A percentile compares a stretch with the other conserved stretches of the same genome.
Evolutionary conservation across 768 basidiomycete species (phyloP).

Genomic region (Mycena floridula): DNA sequence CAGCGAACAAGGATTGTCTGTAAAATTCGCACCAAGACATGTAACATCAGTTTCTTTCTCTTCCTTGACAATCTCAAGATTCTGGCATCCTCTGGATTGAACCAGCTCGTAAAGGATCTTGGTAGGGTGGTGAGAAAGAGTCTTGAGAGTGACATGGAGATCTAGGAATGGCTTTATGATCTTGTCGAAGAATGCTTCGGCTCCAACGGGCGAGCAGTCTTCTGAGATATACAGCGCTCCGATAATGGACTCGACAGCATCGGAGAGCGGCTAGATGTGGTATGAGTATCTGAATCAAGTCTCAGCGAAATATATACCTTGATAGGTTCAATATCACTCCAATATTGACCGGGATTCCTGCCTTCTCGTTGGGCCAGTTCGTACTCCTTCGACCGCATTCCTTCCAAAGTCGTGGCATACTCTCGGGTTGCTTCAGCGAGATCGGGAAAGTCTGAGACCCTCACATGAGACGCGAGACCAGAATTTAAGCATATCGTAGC

Average conservation of each 20-base stretch:
- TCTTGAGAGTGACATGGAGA: conserved; percentile 65
- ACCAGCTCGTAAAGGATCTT: conserved; percentile 69
- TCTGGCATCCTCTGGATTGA: conserved; percentile 65
- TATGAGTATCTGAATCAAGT: no score
- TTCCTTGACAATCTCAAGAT: conserved; percentile 55
- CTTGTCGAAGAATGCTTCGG: conserved; percentile 59
- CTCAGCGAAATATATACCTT: no score
- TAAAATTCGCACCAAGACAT: conserved; percentile 49
- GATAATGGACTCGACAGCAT: conserved; percentile 70
- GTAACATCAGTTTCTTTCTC: conserved; percentile 28
- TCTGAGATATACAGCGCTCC: conserved; percentile 80
- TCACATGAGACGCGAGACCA: conserved; percentile 53
- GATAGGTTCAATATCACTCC: conserved; percentile 71
- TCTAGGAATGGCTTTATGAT: conserved; percentile 76
- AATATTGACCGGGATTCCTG: conserved; percentile 63
- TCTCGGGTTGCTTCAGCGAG: conserved; percentile 48
- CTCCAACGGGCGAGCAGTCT: conserved; percentile 54
- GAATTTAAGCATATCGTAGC: conserved; percentile 70
- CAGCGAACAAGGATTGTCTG: no score
- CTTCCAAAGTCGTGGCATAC: conserved; percentile 46
- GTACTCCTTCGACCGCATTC: no score
- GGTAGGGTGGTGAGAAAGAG: conserved; percentile 72
- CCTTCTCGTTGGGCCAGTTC: conserved; percentile 35
- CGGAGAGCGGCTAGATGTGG: no score
- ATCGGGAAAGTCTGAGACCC: conserved; percentile 39